Evolutionary conservation across 1,139 yeast species (phyloP), one percentile per base, ranked within the genome.

Genomic region (Debaryomyces nepalensis): DNA sequence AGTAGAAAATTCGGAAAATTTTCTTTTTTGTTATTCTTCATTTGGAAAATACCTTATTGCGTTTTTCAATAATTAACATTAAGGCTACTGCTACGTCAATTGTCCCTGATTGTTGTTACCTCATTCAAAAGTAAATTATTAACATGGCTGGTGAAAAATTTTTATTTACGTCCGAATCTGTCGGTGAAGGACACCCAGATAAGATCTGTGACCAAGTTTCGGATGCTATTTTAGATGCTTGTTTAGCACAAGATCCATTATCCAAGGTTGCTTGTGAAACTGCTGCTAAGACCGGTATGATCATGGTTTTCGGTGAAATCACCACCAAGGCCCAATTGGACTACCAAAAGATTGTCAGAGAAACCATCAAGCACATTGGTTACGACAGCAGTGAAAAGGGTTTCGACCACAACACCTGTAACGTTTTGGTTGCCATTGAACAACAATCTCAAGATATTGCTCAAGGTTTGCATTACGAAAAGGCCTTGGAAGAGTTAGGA

Each of bases 181-280:
- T 89, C 59, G 97, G 97, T 77, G 97, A 89, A 74, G 98, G 98
- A 66, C 98, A 93, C 82, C 98, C 99, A 66, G 99, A 93, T 70
- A 93, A 93, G 84, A 95, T 93, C 77, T 93, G 99, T 77, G 99
- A 93, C 74, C 99, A 93, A 79, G 97, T 95, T 54, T 87, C 96
- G 44, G 99, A 95, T 67, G 99, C 99, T 61, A 89, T 93, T 63
- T 81, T 93, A 62, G 99, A 93, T 65, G 99, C 99, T 59, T 93
- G 98, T 80, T 79, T 93, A 59, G 83, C 88, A 49, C 95, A 78
- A 58, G 99, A 93, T 71, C 99, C 99, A 53, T 81, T 88, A 62
- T 93, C 99, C 58, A 93, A 95, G 79, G 99, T 93, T 66, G 99
- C 97, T 44, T 93, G 99, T 79, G 99, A 93, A 76, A 88, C 99